A percentile compares a stretch with the other conserved stretches of the same genome.
Conservation (phyloP, 192 early-diverging fungal genomes). For the Coemansia sp. region DNA sequence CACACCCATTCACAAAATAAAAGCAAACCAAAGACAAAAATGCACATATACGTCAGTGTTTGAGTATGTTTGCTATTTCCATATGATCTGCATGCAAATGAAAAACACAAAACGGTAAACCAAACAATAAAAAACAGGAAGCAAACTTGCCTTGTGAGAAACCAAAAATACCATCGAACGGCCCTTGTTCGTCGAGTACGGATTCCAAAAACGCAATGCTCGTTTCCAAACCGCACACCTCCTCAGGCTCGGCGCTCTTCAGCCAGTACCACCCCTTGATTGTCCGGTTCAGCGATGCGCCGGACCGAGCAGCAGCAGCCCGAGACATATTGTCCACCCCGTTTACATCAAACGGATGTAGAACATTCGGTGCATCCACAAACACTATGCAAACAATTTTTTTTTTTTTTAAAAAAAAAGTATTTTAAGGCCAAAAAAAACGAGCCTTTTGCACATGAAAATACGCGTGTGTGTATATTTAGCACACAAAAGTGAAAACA, state of each 20-base stretch:
- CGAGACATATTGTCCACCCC: conserved; percentile 42
- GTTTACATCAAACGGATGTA: conserved; percentile 38
- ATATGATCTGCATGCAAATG: too few species aligned
- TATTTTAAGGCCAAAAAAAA: too few species aligned
- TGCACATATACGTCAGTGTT: too few species aligned
- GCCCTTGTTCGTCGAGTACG: conserved; percentile 32
- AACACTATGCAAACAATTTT: conserved; percentile 21
- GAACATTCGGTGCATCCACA: conserved; percentile 37
- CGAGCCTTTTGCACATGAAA: too few species aligned
- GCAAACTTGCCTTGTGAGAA: conserved; percentile 45
- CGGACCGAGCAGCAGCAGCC: conserved; percentile 6
- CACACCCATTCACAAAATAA: not conserved
- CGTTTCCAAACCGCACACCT: conserved; percentile 20
- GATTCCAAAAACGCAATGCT: conserved; percentile 24
- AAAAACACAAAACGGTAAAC: too few species aligned
- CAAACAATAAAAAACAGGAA: too few species aligned
- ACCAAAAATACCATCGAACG: conserved; percentile 48
- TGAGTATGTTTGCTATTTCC: too few species aligned
- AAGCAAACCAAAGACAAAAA: too few species aligned
- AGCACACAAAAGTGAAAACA: too few species aligned
- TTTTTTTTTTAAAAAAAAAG: not conserved
- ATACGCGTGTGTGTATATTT: too few species aligned
- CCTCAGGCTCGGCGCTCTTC: conserved; percentile 33
- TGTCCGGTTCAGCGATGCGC: conserved; percentile 18
- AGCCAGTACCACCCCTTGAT: conserved; percentile 36